Conservation (phyloP, 805 yeast genomes). For the Brettanomyces bruxellensis region DNA sequence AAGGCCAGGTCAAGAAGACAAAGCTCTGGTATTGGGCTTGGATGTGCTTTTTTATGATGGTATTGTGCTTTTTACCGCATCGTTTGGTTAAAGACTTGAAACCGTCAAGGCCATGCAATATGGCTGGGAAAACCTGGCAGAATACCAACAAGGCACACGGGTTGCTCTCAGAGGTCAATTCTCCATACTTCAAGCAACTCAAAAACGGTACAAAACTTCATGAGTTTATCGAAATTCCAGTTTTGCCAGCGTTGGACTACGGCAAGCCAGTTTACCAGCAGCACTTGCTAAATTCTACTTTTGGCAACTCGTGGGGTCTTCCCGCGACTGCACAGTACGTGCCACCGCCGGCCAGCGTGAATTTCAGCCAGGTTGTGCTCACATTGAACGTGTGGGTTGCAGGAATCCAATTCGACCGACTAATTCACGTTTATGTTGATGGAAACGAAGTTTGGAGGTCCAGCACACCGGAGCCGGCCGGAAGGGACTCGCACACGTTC, state of each 20-base stretch:
- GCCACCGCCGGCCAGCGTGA: conserved; percentile 34
- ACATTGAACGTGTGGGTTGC: conserved; percentile 42
- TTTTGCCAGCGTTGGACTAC: conserved; percentile 19
- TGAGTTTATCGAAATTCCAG: conserved; percentile 25
- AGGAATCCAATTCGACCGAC: conserved; percentile 59
- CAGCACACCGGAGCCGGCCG: conserved; percentile 73
- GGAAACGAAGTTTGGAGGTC: conserved; percentile 75
- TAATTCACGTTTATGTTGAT: conserved; percentile 52
- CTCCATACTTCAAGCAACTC: too few relatives aligned
- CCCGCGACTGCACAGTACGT: conserved; percentile 35
- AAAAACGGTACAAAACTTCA: conserved; percentile 2
- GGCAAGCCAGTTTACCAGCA: conserved; percentile 32
- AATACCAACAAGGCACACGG: too few relatives aligned
- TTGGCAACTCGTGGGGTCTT: conserved; percentile 54
- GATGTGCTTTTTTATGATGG: too few relatives aligned
- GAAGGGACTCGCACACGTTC: conserved; percentile 36
- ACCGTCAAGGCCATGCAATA: too few relatives aligned
- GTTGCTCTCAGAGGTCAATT: too few relatives aligned
- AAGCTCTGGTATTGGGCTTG: too few relatives aligned
- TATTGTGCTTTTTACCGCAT: too few relatives aligned
- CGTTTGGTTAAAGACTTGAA: too few relatives aligned
- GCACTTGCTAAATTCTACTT: conserved; percentile 34
- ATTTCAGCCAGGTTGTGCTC: conserved; percentile 45
- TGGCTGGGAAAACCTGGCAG: too few relatives aligned
- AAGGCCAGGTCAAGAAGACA: too few relatives aligned